These are phyloP conservation scores for Colletotrichum sublineola DNA, from an alignment of 2,329 filamentous ascomycete species.

Conservation along the genomic window DNA sequence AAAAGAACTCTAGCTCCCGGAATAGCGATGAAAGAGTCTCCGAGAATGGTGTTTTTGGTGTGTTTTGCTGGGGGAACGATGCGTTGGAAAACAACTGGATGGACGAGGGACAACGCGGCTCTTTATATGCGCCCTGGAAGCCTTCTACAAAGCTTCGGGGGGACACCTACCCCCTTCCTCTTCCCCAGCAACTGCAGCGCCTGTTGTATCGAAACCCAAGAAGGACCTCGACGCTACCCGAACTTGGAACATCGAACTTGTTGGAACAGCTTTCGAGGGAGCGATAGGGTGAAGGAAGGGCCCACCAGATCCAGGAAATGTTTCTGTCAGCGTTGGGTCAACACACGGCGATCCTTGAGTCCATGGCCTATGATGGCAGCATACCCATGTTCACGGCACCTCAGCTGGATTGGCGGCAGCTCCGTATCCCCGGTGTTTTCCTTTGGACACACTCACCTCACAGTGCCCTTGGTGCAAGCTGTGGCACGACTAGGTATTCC, in stretches of 20 bases:
- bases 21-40: constrained; percentile 9
- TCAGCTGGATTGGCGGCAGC: neutral
- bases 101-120: constrained; percentile 5
- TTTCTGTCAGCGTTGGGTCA: constrained; percentile 37
- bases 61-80: neutral
- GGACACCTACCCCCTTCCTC: neutral
- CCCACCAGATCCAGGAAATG: constrained; percentile 22
- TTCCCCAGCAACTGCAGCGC: neutral
- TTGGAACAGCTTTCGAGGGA: constrained; percentile 12
- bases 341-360: constrained; percentile 18
- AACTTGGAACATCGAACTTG: constrained; percentile 8
- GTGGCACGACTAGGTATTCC: neutral
- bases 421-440: neutral
- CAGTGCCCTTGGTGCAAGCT: neutral
- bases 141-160: constrained; percentile 9
- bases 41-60: neutral
- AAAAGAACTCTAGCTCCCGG: constrained; percentile 15
- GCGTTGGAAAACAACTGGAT: neutral
- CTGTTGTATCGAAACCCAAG: neutral
- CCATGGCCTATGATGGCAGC: constrained; percentile 5
- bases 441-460: neutral
- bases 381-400: constrained; percentile 17
- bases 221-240: constrained; percentile 8
- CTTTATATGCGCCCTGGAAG: constrained; percentile 16
- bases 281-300: constrained; percentile 16